Conservation (phyloP, 306 rosid genomes). For the Comarum palustre region DNA sequence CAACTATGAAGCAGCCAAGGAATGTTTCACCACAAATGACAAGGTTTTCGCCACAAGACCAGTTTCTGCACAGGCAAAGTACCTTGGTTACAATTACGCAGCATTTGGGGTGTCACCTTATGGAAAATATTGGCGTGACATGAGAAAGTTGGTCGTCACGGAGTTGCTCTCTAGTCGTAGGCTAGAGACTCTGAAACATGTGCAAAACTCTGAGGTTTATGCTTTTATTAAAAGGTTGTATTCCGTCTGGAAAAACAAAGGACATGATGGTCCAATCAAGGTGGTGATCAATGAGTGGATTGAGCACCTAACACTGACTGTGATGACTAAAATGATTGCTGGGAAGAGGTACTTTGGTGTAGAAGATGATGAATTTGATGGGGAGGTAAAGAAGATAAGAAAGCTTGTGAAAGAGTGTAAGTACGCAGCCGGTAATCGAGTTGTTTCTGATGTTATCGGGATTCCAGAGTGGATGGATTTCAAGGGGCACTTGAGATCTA, state of each 20-base stretch:
- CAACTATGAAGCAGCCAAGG: conserved; percentile 48
- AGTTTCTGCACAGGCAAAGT: conserved; percentile 35
- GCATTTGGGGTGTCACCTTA: neutral
- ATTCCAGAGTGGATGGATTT: conserved; percentile 42
- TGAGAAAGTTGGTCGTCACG: conserved; percentile 41
- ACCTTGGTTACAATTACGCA: conserved; percentile 42
- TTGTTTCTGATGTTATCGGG: conserved; percentile 44
- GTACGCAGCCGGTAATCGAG: conserved; percentile 39
- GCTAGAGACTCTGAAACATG: conserved; percentile 30
- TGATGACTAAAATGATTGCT: conserved; percentile 38
- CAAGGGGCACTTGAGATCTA: conserved; percentile 30
- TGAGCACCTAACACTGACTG: conserved; percentile 38
- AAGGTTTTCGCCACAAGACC: conserved; percentile 40
- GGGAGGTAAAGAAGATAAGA: conserved; percentile 38
- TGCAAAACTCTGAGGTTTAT: conserved; percentile 31
- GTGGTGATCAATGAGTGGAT: conserved; percentile 49
- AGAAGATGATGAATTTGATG: conserved; percentile 22
- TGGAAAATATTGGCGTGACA: neutral
- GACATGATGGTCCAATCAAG: neutral
- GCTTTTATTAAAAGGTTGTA: conserved; percentile 30
- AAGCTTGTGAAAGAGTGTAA: conserved; percentile 43
- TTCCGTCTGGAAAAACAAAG: neutral
- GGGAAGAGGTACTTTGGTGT: conserved; percentile 51
- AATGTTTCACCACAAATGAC: conserved; percentile 59
- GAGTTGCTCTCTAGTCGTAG: conserved; percentile 47